These are phyloP conservation scores for Boletus coccyginus DNA, from an alignment of 768 basidiomycete species.

Conservation along the genomic window DNA sequence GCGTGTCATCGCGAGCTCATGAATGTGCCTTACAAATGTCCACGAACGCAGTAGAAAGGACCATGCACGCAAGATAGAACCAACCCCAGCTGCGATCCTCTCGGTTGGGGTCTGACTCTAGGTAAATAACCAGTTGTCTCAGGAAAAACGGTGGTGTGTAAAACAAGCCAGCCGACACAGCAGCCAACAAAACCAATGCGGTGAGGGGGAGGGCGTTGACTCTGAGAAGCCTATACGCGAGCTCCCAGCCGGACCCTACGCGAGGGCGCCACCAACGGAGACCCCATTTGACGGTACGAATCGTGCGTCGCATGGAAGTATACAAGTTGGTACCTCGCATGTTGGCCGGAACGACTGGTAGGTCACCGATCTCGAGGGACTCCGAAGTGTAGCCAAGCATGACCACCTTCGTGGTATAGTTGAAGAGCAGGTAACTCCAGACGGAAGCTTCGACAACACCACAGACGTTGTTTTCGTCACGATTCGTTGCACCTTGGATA, in stretches of 20 bases:
- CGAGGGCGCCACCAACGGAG: conserved; percentile 58
- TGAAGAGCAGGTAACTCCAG: conserved; percentile 61
- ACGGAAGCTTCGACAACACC: conserved; percentile 51
- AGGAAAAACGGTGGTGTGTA: conserved; percentile 66
- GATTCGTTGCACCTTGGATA: conserved; percentile 55
- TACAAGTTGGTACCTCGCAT: conserved; percentile 71
- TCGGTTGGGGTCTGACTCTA: conserved; percentile 61
- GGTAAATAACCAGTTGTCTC: conserved; percentile 54
- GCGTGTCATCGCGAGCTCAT: not conserved
- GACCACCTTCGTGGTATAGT: conserved; percentile 84
- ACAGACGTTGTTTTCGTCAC: conserved; percentile 72
- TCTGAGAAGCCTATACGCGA: conserved; percentile 58
- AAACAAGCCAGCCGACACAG: conserved; percentile 57
- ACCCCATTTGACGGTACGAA: conserved; percentile 48
- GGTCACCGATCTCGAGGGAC: conserved; percentile 81
- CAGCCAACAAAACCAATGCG: conserved; percentile 49
- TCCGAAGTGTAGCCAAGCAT: conserved; percentile 74
- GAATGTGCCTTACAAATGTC: conserved; percentile 39
- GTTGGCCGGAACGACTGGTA: conserved; percentile 73
- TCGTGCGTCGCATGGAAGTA: conserved; percentile 56
- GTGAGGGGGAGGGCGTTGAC: conserved; percentile 48
- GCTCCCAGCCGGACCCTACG: conserved; percentile 61
- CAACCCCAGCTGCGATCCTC: conserved; percentile 68
- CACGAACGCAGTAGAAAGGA: conserved; percentile 41
- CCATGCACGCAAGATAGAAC: conserved; percentile 59